These are phyloP conservation scores for Iris pallida DNA, from an alignment of 116 monocot genomes.

Conservation along the genomic window DNA sequence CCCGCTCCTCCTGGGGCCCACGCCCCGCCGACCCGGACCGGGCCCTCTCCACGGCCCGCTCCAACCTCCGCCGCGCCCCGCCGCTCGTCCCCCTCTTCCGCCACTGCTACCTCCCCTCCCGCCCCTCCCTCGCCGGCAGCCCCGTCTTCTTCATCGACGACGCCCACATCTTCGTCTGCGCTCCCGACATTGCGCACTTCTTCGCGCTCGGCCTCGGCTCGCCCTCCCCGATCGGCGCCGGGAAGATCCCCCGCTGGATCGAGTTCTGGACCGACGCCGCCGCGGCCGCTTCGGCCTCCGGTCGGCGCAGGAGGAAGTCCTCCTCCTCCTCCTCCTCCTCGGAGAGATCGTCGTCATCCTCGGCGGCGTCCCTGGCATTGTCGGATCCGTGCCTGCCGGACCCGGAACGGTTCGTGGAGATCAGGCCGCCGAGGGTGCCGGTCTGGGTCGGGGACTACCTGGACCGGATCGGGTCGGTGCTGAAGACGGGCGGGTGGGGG, in stretches of 20 bases:
- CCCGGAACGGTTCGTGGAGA: slow-evolving; percentile 23
- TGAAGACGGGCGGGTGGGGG: slow-evolving; percentile 63
- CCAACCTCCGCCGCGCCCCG: slow-evolving; percentile 52
- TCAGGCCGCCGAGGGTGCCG: slow-evolving; percentile 17
- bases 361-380: slow-evolving; percentile 12
- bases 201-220: slow-evolving; percentile 42
- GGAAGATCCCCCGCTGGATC: slow-evolving; percentile 65
- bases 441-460: slow-evolving; percentile 45
- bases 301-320: slow-evolving; percentile 34
- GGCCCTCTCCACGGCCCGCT: slow-evolving; percentile 43
- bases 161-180: slow-evolving; percentile 60
- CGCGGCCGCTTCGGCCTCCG: slow-evolving; percentile 28
- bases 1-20: slow-evolving; percentile 47
- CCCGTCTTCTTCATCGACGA: slow-evolving; percentile 85
- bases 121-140: slow-evolving; percentile 74
- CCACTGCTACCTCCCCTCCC: slow-evolving; percentile 75
- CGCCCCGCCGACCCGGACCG: slow-evolving; percentile 39
- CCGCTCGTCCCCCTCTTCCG: slow-evolving; percentile 74
- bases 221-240: slow-evolving; percentile 8
- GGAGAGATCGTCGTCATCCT: not conserved
- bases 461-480: slow-evolving; percentile 45
- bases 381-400: not conserved
- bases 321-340: slow-evolving; percentile 36
- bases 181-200: slow-evolving; percentile 70
- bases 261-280: slow-evolving; percentile 96